Base-by-base conservation (phyloP, 768 basidiomycete species). In the Trametes cinnabarina region DNA sequence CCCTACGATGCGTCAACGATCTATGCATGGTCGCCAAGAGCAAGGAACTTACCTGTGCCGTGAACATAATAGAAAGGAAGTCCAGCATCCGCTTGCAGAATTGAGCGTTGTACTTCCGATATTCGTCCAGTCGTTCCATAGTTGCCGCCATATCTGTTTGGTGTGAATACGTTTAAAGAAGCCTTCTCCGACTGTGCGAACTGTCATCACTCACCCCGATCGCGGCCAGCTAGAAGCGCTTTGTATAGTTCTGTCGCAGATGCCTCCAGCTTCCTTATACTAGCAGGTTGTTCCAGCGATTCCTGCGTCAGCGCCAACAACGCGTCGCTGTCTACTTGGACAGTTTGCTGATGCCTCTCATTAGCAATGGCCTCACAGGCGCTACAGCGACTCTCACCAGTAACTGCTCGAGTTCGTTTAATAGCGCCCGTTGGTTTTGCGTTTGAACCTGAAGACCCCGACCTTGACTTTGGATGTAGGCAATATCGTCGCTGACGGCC, bases 401-500 rank as follows among this genome's bases (percentile, higher is more conserved):
- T 22, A 99, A 77, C 65, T 92, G 91, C 71, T 95, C 87, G 11
- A 99, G 74, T 70, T 98, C 97, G 30, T 76, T 78, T 40, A 98
- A 73, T 9, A 99, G 78, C 15, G 87, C 85, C 22, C 87, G 82
- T 71, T 98, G 96, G 66, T 98, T 99, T 68, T 96, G 93, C 9
- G 88, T 98, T 67, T 98, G 96, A 3, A 98, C 94, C 73, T 99
- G 97, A 34, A 99, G 77, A 62, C 97, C 97, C 46, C 95, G 84
- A 69, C 96, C 94, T 71, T 98, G 96, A 1, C 90, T 90, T 73
- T 98, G 97, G 65, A 99, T 99, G 69, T 85, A 94, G 7, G 82
- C 83, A 53, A 99, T 99, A 69, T 99, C 97, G 57, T 99, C 97
- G 51, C 83, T 84, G 37, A 97, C 96, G 54, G 92, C 90, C 96